Conservation (phyloP, 371 early-diverging fungal genomes). For the Circinella umbellata region DNA sequence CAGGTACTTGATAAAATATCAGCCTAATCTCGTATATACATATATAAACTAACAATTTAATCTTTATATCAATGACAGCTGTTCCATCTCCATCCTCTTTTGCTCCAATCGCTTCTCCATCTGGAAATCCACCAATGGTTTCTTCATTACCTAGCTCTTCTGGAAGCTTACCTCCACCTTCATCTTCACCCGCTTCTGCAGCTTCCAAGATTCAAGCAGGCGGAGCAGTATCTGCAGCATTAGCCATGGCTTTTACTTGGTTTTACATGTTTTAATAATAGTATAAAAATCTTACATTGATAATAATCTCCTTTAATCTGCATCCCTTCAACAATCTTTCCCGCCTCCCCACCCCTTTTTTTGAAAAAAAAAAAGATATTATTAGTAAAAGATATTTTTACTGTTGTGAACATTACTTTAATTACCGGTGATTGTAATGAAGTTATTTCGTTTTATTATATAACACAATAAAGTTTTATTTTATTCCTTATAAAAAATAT, state of each 20-base stretch:
- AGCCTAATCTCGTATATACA: too few relatives aligned
- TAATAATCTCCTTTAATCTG: too few relatives aligned
- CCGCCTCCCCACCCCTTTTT: too few relatives aligned
- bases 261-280: neutral
- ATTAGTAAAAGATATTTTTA: too few relatives aligned
- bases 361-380: too few relatives aligned
- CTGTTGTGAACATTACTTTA: too few relatives aligned
- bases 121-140: neutral
- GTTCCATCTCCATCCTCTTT: neutral
- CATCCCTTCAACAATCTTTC: too few relatives aligned
- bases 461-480: too few relatives aligned
- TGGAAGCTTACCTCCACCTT: neutral
- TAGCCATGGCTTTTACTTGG: neutral
- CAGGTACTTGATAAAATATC: neutral
- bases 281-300: too few relatives aligned
- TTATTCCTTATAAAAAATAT: too few relatives aligned
- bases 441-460: too few relatives aligned
- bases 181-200: neutral
- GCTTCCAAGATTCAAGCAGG: constrained; percentile 3
- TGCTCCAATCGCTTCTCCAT: neutral
- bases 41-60: neutral
- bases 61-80: neutral
- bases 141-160: neutral
- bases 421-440: too few relatives aligned
- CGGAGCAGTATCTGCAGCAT: neutral